Evolutionary conservation across 1,139 yeast species (phyloP), one percentile per base, ranked within the genome.

Genomic region (Maudiozyma humilis): DNA sequence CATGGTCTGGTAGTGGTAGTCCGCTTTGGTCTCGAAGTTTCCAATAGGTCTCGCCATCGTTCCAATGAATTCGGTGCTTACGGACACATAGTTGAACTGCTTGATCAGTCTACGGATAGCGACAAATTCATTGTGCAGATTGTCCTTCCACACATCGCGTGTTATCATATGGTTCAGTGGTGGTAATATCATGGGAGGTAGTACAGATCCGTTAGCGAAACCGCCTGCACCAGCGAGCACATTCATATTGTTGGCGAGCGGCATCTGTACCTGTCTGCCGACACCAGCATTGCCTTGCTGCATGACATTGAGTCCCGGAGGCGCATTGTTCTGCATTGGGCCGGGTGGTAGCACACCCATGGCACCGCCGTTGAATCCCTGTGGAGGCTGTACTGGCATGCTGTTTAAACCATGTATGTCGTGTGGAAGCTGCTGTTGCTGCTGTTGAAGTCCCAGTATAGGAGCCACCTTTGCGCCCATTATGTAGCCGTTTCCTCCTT

Each of bases 11-110:
- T 91, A 91, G 64, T 91, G 97, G 64, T 88, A 91, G 63, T 91
- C 98, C 25, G 86, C 76, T 13, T 93, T 84, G 8, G 93, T 79
- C 56, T 87, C 80, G 66, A 91, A 91, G 10, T 88, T 79, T n/a
- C 98, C 98, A 49, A 91, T 86, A 12, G 98, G 98, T 53, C 98
- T 76, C 1, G 96, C 96, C 20, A 91, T 85, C 30, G 93, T 86
- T 0, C 98, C 98, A 0, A 96, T 96, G 60, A 91, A 88, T 63
- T 91, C 96, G 47, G 94, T 89, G 56, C 89, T 83, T 43, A 81
- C 81, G 2, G 95, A 79, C 17, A 88, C 76, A 57, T 76, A 76
- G 44, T 82, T 78, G 56, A 82, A 83, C 49, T 78, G 76, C 47
- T 78, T 82, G 36, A 84, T 74, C 44, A 87, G 72, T 45, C 78